Percentiles rank a stretch among this genome's conserved stretches.
Conservation (phyloP, 2,329 filamentous ascomycete species). For the Plenodomus biglobosus region DNA sequence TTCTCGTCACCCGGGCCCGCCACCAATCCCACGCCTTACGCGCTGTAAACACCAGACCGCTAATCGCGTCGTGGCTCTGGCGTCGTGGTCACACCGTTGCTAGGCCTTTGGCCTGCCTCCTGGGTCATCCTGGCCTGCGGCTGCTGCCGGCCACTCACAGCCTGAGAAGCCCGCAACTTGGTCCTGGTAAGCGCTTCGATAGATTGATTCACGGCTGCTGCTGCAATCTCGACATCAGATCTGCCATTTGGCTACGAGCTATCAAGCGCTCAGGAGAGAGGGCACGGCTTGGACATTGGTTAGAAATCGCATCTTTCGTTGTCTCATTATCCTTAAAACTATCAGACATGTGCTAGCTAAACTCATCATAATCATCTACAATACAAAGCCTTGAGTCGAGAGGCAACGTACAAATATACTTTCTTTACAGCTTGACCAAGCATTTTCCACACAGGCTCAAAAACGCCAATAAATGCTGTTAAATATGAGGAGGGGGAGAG, state of each 20-base stretch:
- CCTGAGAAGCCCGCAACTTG: constrained; percentile 12
- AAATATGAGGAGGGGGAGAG: constrained; percentile 6
- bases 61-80: background rate
- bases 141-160: constrained; percentile 20
- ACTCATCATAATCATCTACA: constrained; percentile 3
- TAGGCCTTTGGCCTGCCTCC: constrained; percentile 11
- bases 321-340: too few relatives aligned
- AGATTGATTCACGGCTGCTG: constrained; percentile 6
- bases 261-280: background rate
- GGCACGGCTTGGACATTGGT: too few relatives aligned
- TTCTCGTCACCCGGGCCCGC: constrained; percentile 4
- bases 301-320: too few relatives aligned
- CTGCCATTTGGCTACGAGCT: background rate
- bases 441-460: constrained; percentile 4
- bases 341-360: too few relatives aligned
- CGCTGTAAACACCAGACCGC: background rate
- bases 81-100: constrained; percentile 28
- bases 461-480: constrained; percentile 37
- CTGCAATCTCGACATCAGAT: background rate
- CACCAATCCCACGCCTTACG: constrained; percentile 8
- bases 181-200: constrained; percentile 32
- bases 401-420: constrained; percentile 23
- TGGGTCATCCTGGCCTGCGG: constrained; percentile 29
- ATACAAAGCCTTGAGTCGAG: constrained; percentile 42
- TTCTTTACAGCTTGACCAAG: constrained; percentile 22